Evolutionary conservation across 306 rosid species (phyloP).

Genomic region (Malus orientalis): DNA sequence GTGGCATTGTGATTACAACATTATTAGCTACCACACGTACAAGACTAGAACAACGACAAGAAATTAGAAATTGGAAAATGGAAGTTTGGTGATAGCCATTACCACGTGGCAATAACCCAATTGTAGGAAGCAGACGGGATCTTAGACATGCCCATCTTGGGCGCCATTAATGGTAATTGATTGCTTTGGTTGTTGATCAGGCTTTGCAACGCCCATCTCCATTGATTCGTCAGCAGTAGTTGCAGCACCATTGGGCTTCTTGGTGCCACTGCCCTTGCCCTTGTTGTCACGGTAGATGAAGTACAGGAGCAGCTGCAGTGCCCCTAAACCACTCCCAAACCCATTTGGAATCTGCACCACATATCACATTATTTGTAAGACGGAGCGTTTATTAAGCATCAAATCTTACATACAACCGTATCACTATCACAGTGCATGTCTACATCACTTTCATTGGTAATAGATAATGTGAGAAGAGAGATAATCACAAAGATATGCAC

Average conservation of each 20-base stretch:
- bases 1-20: slow-evolving; percentile 27
- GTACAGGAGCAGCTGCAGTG: slow-evolving; percentile 61
- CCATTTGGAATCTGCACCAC: slow-evolving; percentile 66
- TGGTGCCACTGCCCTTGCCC: neutral
- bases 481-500: no score
- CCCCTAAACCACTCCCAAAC: slow-evolving; percentile 57
- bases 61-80: neutral
- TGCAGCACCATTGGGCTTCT: slow-evolving; percentile 14
- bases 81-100: neutral
- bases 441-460: neutral
- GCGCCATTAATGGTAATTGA: slow-evolving; percentile 12
- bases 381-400: no score
- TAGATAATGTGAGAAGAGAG: neutral
- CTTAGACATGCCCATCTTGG: slow-evolving; percentile 14
- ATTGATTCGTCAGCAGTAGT: slow-evolving; percentile 18
- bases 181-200: slow-evolving; percentile 26
- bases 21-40: neutral
- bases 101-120: neutral
- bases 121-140: neutral
- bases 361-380: neutral
- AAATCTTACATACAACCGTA: no score
- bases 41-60: neutral
- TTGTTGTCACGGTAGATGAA: slow-evolving; percentile 45
- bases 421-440: no score
- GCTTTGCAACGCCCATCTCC: slow-evolving; percentile 53